A percentile compares a stretch with the other conserved stretches of the same genome.
Evolutionary conservation across 768 basidiomycete genomes (phyloP).

Genomic region (Phylloporus rhodoxanthus): DNA sequence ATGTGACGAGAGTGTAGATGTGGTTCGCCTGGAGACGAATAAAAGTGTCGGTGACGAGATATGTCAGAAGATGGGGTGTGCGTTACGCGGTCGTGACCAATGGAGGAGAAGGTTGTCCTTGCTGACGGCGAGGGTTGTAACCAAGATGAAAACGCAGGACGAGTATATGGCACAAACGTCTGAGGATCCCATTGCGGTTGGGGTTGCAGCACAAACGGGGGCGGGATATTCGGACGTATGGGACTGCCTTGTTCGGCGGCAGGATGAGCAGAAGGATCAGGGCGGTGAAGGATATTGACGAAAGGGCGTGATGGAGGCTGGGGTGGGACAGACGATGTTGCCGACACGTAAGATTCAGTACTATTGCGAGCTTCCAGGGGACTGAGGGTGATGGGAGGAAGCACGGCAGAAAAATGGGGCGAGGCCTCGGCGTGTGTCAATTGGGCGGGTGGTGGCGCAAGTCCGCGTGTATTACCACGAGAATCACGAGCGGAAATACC

Average conservation of each 20-base stretch:
- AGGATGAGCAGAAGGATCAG: constrained; percentile 19
- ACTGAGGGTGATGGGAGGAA: constrained; percentile 24
- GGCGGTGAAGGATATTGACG: constrained; percentile 13
- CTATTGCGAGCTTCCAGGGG: constrained; percentile 13
- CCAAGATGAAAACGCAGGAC: constrained; percentile 33
- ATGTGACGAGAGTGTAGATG: constrained; percentile 11
- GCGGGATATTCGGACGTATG: constrained; percentile 28
- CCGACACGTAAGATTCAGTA: constrained; percentile 17
- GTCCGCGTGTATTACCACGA: constrained; percentile 9
- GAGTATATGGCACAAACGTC: constrained; percentile 34
- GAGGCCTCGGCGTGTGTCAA: constrained; percentile 13
- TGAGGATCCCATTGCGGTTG: constrained; percentile 58
- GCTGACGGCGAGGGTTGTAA: constrained; percentile 32
- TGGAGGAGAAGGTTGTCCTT: constrained; percentile 18
- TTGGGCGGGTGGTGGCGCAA: constrained; percentile 10
- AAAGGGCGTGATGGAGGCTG: constrained; percentile 23
- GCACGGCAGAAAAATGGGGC: constrained; percentile 24
- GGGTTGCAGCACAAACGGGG: constrained; percentile 65
- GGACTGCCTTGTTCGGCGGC: constrained; percentile 11
- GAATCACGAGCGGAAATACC: constrained; percentile 8
- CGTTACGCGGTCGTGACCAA: constrained; percentile 13
- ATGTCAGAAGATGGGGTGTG: constrained; percentile 7
- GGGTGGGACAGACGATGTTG: constrained; percentile 30
- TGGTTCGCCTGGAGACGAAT: constrained; percentile 13
- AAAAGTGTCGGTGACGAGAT: constrained; percentile 10